These are phyloP conservation scores for Hygrophorus pudorinus DNA, from an alignment of 768 basidiomycete species.

Conservation along the genomic window DNA sequence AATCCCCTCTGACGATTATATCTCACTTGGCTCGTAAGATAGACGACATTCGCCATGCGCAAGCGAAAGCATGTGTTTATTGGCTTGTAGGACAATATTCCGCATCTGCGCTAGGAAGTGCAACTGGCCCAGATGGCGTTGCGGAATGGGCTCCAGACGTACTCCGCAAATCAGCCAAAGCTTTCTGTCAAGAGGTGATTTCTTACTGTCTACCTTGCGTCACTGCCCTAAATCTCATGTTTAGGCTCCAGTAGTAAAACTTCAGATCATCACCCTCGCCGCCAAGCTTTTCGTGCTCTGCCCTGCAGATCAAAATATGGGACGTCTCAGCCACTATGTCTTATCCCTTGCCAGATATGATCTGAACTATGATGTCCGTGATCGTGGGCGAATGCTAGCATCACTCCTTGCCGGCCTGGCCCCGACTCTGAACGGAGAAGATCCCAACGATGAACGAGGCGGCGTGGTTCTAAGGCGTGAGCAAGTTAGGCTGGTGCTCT, in stretches of 20 bases:
- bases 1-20: conserved; percentile 57
- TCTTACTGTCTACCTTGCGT: conserved; percentile 1
- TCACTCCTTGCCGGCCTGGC: conserved; percentile 54
- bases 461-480: conserved; percentile 77
- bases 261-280: conserved; percentile 78
- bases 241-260: conserved; percentile 60
- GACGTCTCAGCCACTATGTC: conserved; percentile 58
- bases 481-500: conserved; percentile 71
- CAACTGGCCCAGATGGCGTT: conserved; percentile 41
- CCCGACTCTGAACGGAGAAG: conserved; percentile 23
- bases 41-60: conserved; percentile 69
- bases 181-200: conserved; percentile 60
- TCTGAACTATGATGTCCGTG: conserved; percentile 79
- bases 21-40: conserved; percentile 66
- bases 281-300: conserved; percentile 73
- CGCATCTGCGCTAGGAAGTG: conserved; percentile 20
- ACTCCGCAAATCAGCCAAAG: conserved; percentile 66
- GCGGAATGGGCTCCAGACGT: conserved; percentile 85
- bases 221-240: conserved; percentile 1
- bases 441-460: conserved; percentile 36
- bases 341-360: conserved; percentile 86
- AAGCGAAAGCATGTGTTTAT: conserved; percentile 78
- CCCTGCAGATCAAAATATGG: conserved; percentile 39
- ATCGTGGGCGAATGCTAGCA: conserved; percentile 73
- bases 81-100: conserved; percentile 94